Conservation (phyloP, 2,329 filamentous ascomycete genomes). For the Calcarisporium arbuscula region DNA sequence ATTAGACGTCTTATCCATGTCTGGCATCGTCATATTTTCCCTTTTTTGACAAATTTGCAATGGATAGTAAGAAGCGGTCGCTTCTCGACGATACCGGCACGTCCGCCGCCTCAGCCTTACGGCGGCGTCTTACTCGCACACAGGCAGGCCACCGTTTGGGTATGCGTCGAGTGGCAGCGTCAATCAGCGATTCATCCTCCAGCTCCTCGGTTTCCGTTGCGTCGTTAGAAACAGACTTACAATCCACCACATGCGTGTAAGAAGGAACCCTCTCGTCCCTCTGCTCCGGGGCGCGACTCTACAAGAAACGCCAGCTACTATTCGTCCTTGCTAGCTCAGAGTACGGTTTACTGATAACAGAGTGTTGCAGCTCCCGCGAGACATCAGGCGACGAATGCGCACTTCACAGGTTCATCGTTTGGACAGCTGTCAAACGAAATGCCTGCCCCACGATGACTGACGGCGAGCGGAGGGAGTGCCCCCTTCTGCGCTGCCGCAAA, state of each 20-base stretch:
- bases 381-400: slow-evolving; percentile 43
- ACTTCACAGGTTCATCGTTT: slow-evolving; percentile 48
- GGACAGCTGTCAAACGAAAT: slow-evolving; percentile 51
- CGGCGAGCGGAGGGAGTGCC: slow-evolving; percentile 44
- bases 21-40: slow-evolving; percentile 2
- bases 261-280: slow-evolving; percentile 6
- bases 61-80: slow-evolving; percentile 24
- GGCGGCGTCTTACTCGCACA: slow-evolving; percentile 23
- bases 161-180: slow-evolving; percentile 23
- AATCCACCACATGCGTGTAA: slow-evolving; percentile 27
- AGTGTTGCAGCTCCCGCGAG: slow-evolving; percentile 34
- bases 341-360: slow-evolving; percentile 11
- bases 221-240: slow-evolving; percentile 17
- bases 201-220: slow-evolving; percentile 12
- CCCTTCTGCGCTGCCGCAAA: slow-evolving; percentile 43
- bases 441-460: slow-evolving; percentile 38
- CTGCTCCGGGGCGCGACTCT: background rate
- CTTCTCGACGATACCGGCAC: slow-evolving; percentile 21
- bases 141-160: slow-evolving; percentile 23
- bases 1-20: no score
- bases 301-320: background rate
- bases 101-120: slow-evolving; percentile 24
- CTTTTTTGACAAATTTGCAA: no score
- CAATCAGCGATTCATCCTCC: slow-evolving; percentile 20
- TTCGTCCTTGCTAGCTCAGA: background rate